These are phyloP conservation scores for Ceratonia siliqua DNA, from an alignment of 306 rosid species.

Conservation along the genomic window DNA sequence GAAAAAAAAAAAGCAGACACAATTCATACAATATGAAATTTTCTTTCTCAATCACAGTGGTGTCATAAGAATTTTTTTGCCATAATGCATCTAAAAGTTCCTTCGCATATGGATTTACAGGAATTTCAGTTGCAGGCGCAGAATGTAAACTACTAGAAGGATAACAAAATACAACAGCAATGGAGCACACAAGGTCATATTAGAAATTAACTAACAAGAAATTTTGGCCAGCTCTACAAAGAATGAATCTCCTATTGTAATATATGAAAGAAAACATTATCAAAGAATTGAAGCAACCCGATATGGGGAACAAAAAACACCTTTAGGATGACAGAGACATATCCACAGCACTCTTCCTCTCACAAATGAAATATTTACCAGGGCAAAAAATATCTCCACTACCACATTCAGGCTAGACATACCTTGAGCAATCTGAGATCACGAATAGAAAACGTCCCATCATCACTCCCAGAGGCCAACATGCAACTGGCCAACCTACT, in stretches of 20 bases:
- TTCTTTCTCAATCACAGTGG: conserved; percentile 1
- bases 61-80: conserved; percentile 11
- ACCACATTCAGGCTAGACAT: conserved; percentile 21
- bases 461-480: conserved; percentile 98
- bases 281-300: conserved; percentile 1
- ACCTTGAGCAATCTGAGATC: conserved; percentile 92
- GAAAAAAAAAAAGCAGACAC: not conserved
- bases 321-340: not conserved
- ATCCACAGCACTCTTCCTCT: not conserved
- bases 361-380: not conserved
- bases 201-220: not conserved
- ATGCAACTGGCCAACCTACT: conserved; percentile 78
- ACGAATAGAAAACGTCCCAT: conserved; percentile 89
- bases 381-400: not conserved
- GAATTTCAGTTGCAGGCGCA: conserved; percentile 24
- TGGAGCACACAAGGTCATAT: not conserved
- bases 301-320: conserved; percentile 15
- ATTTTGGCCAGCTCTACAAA: conserved; percentile 2
- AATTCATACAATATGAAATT: conserved; percentile 8
- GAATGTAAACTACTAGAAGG: not conserved
- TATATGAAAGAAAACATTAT: not conserved
- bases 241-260: not conserved
- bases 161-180: not conserved
- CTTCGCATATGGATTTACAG: not conserved
- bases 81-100: conserved; percentile 14